phyloP scores from a whole-genome alignment of 768 basidiomycete species.

The Suillus bovinus region DNA sequence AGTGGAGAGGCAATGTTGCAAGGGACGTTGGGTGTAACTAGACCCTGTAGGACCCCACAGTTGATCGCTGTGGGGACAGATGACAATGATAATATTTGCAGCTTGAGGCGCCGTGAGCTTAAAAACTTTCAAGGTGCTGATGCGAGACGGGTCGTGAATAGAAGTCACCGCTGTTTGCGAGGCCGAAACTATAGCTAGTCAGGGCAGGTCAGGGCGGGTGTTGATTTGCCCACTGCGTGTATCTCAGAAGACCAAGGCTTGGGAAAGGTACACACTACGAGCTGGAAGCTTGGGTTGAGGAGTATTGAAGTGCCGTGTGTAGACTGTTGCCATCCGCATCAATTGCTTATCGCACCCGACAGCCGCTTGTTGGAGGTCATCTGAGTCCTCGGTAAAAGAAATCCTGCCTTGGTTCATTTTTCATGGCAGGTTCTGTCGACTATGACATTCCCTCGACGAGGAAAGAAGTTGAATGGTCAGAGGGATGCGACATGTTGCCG shows the following conservation, averaged over 20 bases:
- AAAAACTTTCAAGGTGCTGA: constrained; percentile 5
- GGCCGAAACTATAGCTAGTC: constrained; percentile 1
- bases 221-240: constrained; percentile 1
- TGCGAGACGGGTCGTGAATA: not conserved
- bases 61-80: constrained; percentile 2
- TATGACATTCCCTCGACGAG: constrained; percentile 2
- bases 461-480: constrained; percentile 8
- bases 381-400: not conserved
- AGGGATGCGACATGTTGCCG: not conserved
- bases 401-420: constrained; percentile 4
- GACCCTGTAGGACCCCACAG: not conserved
- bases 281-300: not conserved
- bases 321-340: constrained; percentile 5
- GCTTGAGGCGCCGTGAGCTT: not conserved
- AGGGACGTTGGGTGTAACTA: not conserved
- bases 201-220: not conserved
- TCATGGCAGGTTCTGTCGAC: constrained; percentile 11
- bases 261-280: not conserved
- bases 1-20: not conserved
- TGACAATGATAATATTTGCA: not conserved
- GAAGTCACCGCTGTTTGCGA: constrained; percentile 8
- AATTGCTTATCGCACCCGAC: constrained; percentile 8
- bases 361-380: not conserved
- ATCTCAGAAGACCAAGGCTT: not conserved
- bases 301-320: not conserved